A percentile compares a stretch with the other conserved stretches of the same genome.
Conservation (phyloP, 2,329 filamentous ascomycete genomes). For the Phaeoacremonium minimum region DNA sequence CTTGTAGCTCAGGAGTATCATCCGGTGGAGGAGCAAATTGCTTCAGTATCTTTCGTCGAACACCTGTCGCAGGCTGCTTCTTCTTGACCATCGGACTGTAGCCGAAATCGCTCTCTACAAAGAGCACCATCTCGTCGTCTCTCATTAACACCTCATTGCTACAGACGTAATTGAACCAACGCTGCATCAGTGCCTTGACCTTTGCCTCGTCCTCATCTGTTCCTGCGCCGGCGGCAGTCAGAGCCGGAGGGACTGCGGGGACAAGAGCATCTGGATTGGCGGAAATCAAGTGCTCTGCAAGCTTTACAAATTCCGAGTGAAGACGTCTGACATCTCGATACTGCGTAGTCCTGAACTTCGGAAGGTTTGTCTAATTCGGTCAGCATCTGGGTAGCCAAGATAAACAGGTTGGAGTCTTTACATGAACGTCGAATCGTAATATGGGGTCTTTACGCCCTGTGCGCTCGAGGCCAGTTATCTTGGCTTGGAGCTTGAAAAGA, state of each 20-base stretch:
- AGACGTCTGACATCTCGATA: constrained; percentile 95
- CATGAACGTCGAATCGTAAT: constrained; percentile 91
- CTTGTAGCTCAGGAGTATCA: constrained; percentile 89
- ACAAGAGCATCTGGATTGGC: constrained; percentile 96
- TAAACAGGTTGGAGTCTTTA: constrained; percentile 39
- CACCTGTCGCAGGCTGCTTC: constrained; percentile 94
- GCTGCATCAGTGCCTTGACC: constrained; percentile 84
- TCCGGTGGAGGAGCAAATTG: constrained; percentile 97
- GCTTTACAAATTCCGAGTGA: constrained; percentile 92
- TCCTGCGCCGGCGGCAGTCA: constrained; percentile 89
- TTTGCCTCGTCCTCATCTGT: constrained; percentile 93
- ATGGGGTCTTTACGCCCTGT: constrained; percentile 95
- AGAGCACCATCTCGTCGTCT: constrained; percentile 95
- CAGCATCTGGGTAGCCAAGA: constrained; percentile 4
- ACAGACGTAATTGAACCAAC: constrained; percentile 94
- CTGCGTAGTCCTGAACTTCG: constrained; percentile 94
- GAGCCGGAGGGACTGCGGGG: constrained; percentile 88
- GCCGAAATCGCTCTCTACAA: constrained; percentile 98
- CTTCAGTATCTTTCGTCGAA: constrained; percentile 92
- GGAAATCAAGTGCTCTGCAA: constrained; percentile 93
- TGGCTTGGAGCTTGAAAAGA: constrained; percentile 83
- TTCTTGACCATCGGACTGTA: constrained; percentile 94
- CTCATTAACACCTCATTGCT: constrained; percentile 87
- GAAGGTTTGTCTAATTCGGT: constrained; percentile 80
- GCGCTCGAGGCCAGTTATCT: constrained; percentile 89